Evolutionary conservation across 345 rosid genomes (phyloP).

Genomic region (Adansonia digitata): DNA sequence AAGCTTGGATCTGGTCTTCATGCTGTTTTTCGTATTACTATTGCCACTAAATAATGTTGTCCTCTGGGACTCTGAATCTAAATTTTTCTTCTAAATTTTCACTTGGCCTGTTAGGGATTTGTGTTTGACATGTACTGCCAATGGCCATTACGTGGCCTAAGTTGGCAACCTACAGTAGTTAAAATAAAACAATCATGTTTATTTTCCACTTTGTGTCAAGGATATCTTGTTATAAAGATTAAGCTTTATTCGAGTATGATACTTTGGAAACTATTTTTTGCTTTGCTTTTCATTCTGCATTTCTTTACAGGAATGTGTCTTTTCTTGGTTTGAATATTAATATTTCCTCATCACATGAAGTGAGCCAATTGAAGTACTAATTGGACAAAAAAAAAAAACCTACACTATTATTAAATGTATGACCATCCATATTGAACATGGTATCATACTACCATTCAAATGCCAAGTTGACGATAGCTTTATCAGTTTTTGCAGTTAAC

Average conservation of each 20-base stretch:
- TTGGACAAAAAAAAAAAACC: no score
- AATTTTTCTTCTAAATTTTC: not conserved
- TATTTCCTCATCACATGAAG: no score
- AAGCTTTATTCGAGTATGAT: not conserved
- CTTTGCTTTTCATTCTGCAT: not conserved
- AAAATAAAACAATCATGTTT: not conserved
- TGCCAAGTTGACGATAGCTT: conserved; percentile 60
- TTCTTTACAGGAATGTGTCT: not conserved
- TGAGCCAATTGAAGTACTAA: no score
- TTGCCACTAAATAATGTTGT: not conserved
- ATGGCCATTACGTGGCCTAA: not conserved
- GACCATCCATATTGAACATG: conserved; percentile 48
- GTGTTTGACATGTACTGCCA: conserved; percentile 3
- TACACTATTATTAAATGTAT: no score
- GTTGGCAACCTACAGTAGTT: not conserved
- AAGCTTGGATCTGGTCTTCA: not conserved
- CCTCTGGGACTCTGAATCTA: not conserved
- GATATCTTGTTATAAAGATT: not conserved
- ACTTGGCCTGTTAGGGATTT: not conserved
- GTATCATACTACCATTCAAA: conserved; percentile 63
- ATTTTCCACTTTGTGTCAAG: not conserved
- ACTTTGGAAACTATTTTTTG: not conserved
- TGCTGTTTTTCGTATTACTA: not conserved
- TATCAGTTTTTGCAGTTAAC: conserved; percentile 76
- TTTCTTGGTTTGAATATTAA: no score